Evolutionary conservation across 1,139 yeast genomes (phyloP), one percentile per base, ranked within the genome.

Genomic region (Suhomyces yuchorum): DNA sequence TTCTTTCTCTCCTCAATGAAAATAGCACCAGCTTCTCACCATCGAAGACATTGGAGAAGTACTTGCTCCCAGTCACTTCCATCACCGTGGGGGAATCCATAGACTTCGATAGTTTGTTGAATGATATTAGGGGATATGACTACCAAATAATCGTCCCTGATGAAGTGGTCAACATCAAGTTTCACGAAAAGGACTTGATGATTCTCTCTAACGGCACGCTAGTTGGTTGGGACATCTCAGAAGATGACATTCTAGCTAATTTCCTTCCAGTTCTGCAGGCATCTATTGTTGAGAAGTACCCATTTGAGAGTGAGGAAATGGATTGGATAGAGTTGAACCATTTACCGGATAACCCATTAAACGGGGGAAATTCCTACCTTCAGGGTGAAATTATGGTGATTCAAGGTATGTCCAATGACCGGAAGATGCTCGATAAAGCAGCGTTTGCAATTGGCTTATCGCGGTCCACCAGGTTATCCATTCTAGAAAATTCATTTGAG

Each of bases 381-480:
- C 79, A 81, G 35, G 90, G 90, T 3, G 96, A 89, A 52, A 77
- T 85, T 3, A 80, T 89, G 51, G 75, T 85, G 19, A 74, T 89
- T 15, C 81, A 78, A 49, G 86, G 86, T 1, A 55, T 58, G 2
- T 71, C 73, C 7, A 60, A 63, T 2, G 71, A 74, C 18, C 75
- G 80, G 50, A 75, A 80, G 38, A 58, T 85, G 41, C 67, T 87
- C 35, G 96, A 90, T 60, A 89, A 86, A 68, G 89, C 93, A 2
- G 96, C 97, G 0, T 90, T 90, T 65, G 87, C 96, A 1, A 83
- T 89, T 46, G 97, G 97, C 0, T 69, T 91, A 35, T 87, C 97
- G 0, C 70, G 97, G 54, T 87, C 96, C 2, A 91, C 97, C 0
- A 80, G 95, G 58, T 72, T 91, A 42, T 91, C 96, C 0, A 83